These are phyloP conservation scores for Tetrahymena malaccensis DNA, from an alignment of 73 alveolate species.

Conservation along the genomic window DNA sequence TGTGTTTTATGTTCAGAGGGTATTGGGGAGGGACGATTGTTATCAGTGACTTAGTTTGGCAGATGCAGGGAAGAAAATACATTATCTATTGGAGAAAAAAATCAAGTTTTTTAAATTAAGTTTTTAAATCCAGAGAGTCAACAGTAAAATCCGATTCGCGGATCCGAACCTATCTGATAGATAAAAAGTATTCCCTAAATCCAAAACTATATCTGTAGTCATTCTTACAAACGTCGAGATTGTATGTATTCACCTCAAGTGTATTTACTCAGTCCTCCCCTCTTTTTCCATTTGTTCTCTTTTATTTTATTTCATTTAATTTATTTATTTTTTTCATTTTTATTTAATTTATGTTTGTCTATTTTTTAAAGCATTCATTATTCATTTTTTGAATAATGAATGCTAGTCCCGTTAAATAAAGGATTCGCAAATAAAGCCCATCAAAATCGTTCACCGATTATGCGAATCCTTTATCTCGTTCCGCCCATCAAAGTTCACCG, in stretches of 20 bases:
- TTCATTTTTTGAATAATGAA: not conserved
- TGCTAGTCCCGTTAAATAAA: not conserved
- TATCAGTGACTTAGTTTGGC: not conserved
- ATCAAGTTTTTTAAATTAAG: not conserved
- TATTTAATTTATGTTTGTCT: not conserved
- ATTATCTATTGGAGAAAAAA: not conserved
- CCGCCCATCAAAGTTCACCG: not conserved
- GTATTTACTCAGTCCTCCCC: not conserved
- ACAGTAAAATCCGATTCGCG: not conserved
- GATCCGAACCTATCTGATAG: not conserved
- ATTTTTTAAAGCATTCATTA: not conserved
- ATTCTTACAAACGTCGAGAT: not conserved
- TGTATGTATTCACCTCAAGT: not conserved
- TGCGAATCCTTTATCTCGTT: not conserved
- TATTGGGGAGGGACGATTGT: slow-evolving; percentile 1
- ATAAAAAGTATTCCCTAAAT: not conserved
- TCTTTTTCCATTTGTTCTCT: not conserved
- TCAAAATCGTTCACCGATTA: not conserved
- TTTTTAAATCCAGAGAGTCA: not conserved
- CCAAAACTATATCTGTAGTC: not conserved
- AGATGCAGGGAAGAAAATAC: not conserved
- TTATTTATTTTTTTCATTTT: not conserved
- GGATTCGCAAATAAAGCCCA: not conserved
- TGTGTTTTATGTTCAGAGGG: not conserved
- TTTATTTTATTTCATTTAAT: not conserved